Conservation (phyloP, 2,329 filamentous ascomycete genomes). For the Teratosphaeria pseudoeucalypti region DNA sequence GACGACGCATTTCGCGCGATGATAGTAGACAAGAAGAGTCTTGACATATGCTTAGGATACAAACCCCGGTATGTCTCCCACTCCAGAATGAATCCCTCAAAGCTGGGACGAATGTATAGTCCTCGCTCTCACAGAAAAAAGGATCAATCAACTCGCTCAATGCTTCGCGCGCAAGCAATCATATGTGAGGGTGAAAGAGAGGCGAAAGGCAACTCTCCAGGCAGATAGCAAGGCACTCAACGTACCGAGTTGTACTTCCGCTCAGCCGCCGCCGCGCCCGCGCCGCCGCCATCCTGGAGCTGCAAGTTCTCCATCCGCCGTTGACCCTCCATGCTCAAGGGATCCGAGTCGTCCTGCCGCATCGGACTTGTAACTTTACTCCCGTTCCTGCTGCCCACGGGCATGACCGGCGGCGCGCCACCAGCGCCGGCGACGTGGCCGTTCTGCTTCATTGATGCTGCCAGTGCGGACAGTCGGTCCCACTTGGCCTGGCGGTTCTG, state of each 20-base stretch:
- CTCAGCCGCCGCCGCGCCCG: constrained; percentile 8
- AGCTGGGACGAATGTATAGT: background rate
- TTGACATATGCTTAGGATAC: constrained; percentile 1
- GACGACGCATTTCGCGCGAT: background rate
- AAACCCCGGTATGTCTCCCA: background rate
- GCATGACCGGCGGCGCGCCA: constrained; percentile 5
- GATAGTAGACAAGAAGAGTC: background rate
- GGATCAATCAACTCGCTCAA: background rate
- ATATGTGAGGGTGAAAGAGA: background rate
- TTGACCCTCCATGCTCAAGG: constrained; percentile 55
- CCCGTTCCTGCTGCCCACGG: constrained; percentile 19
- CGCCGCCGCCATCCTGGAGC: constrained; percentile 66
- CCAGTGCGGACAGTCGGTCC: constrained; percentile 74
- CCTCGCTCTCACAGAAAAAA: background rate
- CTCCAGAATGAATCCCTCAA: background rate
- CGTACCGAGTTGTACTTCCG: constrained; percentile 28
- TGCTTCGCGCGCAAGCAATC: background rate
- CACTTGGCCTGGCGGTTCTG: constrained; percentile 75
- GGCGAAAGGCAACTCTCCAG: background rate
- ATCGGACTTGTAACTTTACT: constrained; percentile 20
- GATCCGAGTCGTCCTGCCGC: constrained; percentile 63
- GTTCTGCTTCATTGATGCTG: constrained; percentile 39
- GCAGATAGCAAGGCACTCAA: constrained; percentile 14
- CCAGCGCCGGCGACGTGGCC: constrained; percentile 17
- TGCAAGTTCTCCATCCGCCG: constrained; percentile 74